Evolutionary conservation across 1,284 basidiomycete genomes (phyloP).

Genomic region (Cutaneotrichosporon daszewskae): DNA sequence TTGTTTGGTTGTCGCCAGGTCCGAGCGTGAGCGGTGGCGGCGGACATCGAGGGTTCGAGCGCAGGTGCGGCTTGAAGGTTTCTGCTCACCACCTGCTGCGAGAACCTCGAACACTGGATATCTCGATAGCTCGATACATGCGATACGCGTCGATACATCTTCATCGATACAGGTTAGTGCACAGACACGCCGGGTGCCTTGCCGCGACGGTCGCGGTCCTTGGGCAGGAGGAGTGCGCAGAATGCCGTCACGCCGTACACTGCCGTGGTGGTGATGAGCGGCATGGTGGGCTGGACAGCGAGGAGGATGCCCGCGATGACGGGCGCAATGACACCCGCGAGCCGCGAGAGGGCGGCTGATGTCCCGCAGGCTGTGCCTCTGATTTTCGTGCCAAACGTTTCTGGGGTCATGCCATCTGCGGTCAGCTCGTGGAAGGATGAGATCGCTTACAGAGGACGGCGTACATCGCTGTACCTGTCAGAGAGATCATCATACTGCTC

Average conservation of each 20-base stretch:
- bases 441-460: constrained; percentile 72
- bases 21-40: too few relatives aligned
- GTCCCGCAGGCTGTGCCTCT: constrained; percentile 88
- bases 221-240: constrained; percentile 59
- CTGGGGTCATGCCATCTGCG: constrained; percentile 70
- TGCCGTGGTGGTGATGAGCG: constrained; percentile 68
- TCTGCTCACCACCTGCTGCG: too few relatives aligned
- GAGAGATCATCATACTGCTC: constrained; percentile 72
- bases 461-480: constrained; percentile 86
- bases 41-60: too few relatives aligned
- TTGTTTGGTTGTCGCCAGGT: too few relatives aligned
- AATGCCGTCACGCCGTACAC: constrained; percentile 64
- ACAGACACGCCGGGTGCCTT: too few relatives aligned
- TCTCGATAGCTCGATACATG: too few relatives aligned
- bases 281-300: constrained; percentile 63
- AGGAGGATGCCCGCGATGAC: constrained; percentile 77
- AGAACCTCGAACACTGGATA: too few relatives aligned
- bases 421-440: constrained; percentile 1
- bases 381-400: constrained; percentile 76
- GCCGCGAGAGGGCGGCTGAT: constrained; percentile 78
- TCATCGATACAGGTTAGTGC: too few relatives aligned
- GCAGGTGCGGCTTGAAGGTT: too few relatives aligned
- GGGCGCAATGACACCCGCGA: constrained; percentile 89
- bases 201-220: background rate
- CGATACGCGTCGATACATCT: too few relatives aligned